Conservation (phyloP, 495 filamentous ascomycete species). For the Neurospora sp. region DNA sequence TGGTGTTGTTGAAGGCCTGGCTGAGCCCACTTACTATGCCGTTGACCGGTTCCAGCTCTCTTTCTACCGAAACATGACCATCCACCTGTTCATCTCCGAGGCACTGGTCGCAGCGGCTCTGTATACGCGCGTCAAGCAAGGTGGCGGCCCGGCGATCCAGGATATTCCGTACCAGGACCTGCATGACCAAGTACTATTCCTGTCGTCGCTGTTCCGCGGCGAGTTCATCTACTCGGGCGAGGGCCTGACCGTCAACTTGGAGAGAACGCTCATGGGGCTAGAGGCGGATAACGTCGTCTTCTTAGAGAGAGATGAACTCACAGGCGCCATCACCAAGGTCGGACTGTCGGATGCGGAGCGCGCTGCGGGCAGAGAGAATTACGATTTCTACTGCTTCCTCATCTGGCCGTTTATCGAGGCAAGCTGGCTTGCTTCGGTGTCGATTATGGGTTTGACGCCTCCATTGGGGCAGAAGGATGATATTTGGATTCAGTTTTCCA, state of each 20-base stretch:
- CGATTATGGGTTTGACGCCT: slow-evolving; percentile 74
- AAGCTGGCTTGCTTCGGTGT: slow-evolving; percentile 79
- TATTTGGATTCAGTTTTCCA: slow-evolving; percentile 66
- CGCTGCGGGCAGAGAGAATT: slow-evolving; percentile 74
- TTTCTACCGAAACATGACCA: slow-evolving; percentile 98
- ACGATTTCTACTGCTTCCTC: slow-evolving; percentile 95
- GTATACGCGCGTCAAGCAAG: slow-evolving; percentile 81
- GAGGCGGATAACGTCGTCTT: slow-evolving; percentile 74
- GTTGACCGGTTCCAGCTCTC: slow-evolving; percentile 94
- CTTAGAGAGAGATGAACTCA: slow-evolving; percentile 45
- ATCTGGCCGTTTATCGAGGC: slow-evolving; percentile 98
- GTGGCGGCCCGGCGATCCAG: slow-evolving; percentile 71
- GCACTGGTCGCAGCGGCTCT: slow-evolving; percentile 79
- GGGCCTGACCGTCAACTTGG: slow-evolving; percentile 66
- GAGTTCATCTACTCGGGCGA: slow-evolving; percentile 95
- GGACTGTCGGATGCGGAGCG: slow-evolving; percentile 71
- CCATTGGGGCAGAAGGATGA: slow-evolving; percentile 49
- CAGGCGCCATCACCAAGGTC: slow-evolving; percentile 47
- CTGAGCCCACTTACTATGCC: slow-evolving; percentile 83
- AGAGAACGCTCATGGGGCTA: slow-evolving; percentile 63
- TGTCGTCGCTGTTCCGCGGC: slow-evolving; percentile 85
- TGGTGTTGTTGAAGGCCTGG: slow-evolving; percentile 63
- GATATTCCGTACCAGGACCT: slow-evolving; percentile 64
- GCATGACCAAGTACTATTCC: slow-evolving; percentile 67
- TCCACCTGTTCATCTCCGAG: slow-evolving; percentile 91